Evolutionary conservation across 2,329 filamentous ascomycete species (phyloP), one percentile per base, ranked within the genome.

Genomic region (Fragosphaeria purpurea): DNA sequence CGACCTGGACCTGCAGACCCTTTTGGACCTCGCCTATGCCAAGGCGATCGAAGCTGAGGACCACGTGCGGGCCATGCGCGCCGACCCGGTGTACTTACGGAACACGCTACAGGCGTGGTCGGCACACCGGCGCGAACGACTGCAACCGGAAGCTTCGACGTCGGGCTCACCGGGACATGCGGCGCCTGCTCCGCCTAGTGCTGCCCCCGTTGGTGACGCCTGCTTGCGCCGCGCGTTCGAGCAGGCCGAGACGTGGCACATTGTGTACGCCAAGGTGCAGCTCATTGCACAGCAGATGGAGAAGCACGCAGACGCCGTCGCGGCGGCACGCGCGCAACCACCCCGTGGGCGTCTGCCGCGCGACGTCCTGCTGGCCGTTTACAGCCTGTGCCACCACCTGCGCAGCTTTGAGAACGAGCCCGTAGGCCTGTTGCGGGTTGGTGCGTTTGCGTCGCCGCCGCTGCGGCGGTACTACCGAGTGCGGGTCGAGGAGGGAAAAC

Each of bases 51-150:
- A 51, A 39, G 51, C 55, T 12, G 51, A 55, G 41, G 53, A 58
- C 40, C 55, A 57, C 22, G 44, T 58, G 1, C 48, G 48, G 45
- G 55, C 55, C 5, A 46, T 58, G 44, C 55, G 52, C 5, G 54
- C 56, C 32, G 53, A 58, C 37, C 56, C 55, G 4, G 52, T 41
- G 5, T 57, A 56, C 51, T 51, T 58, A 31, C 33, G 34, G 3
- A 44, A 32, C 4, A 47, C 41, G 3, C 41, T 55, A 12, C 35
- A 30, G 31, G 51, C 50, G 9, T 57, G 48, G 46, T 42, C 48
- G 8, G 37, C 42, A 40, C 55, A 56, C 47, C 50, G 54, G 9
- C 50, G 50, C 10, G 54, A 55, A 39, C 54, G n/a, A 4, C 48
- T 31, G 45, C 12, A 5, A 42, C 38, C 2, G 46, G 40, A 35